phyloP scores from a whole-genome alignment of 108 stramenopile genomes.

The Pseudonitzschia delicatissima region DNA sequence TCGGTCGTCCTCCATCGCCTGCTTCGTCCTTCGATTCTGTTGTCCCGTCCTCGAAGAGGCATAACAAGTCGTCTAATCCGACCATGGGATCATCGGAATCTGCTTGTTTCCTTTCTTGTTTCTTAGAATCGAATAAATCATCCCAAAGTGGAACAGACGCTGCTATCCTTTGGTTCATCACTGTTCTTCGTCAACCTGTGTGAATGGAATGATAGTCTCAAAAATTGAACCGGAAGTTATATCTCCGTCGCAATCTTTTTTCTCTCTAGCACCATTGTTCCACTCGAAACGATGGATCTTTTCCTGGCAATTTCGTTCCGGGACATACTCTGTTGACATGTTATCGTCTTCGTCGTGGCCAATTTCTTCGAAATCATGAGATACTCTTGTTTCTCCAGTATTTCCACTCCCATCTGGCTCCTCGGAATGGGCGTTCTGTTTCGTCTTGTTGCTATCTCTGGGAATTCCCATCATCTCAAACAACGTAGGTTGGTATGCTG shows the following conservation, averaged over 20 bases:
- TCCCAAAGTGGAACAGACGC: slow-evolving; percentile 8
- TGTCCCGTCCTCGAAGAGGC: slow-evolving; percentile 15
- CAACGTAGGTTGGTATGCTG: slow-evolving; percentile 30
- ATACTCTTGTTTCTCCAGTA: background rate
- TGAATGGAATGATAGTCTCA: background rate
- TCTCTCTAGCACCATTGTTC: background rate
- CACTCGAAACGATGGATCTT: background rate
- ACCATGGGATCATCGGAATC: background rate
- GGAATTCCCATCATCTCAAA: slow-evolving; percentile 32
- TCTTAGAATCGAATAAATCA: background rate
- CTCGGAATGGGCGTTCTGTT: background rate
- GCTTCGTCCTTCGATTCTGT: background rate
- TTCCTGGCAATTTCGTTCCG: background rate
- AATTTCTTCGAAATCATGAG: background rate
- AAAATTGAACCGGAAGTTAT: background rate
- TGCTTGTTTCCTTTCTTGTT: background rate
- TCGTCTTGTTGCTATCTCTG: background rate
- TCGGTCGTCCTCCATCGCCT: background rate
- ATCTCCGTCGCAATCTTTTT: background rate
- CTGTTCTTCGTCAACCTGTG: background rate
- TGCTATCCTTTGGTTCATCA: background rate
- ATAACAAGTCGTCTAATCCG: slow-evolving; percentile 18
- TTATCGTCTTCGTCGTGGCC: slow-evolving; percentile 2
- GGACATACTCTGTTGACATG: background rate
- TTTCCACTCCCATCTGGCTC: background rate